phyloP scores from a whole-genome alignment of 441 rosid genomes.

The Breynia disticha region DNA sequence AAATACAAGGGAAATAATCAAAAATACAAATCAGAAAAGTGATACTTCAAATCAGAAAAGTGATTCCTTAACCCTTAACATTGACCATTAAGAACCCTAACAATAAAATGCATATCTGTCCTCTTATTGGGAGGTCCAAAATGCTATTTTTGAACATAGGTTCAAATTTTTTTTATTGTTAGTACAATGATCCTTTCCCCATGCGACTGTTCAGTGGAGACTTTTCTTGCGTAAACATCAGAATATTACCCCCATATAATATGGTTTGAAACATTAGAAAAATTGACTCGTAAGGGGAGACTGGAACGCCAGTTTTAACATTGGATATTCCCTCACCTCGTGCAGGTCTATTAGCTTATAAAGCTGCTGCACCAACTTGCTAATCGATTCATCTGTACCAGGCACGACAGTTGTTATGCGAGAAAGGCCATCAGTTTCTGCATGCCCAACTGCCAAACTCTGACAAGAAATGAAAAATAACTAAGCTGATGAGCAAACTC shows the following conservation, averaged over 20 bases:
- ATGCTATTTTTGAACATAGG: too few species aligned
- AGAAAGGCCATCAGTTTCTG: slow-evolving; percentile 71
- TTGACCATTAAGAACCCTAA: too few species aligned
- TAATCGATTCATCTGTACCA: slow-evolving; percentile 76
- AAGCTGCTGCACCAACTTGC: slow-evolving; percentile 80
- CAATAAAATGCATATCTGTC: too few species aligned
- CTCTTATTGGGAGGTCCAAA: too few species aligned
- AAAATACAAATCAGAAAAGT: not conserved
- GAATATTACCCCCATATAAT: not conserved
- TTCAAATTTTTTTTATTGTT: too few species aligned
- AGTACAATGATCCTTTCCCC: too few species aligned
- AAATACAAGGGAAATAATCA: not conserved
- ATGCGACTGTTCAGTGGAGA: too few species aligned
- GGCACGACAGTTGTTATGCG: slow-evolving; percentile 86
- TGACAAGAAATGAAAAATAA: slow-evolving; percentile 21
- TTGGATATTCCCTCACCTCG: slow-evolving; percentile 42
- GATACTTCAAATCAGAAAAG: too few species aligned
- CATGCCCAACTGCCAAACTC: slow-evolving; percentile 92
- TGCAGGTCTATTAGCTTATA: slow-evolving; percentile 65
- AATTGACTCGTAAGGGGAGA: not conserved
- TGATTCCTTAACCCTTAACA: too few species aligned
- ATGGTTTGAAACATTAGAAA: not conserved
- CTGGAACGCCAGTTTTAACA: not conserved
- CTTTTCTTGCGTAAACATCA: too few species aligned
- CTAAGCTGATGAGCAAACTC: slow-evolving; percentile 13